Evolutionary conservation across 1,139 yeast genomes (phyloP), one percentile per base, ranked within the genome.

Genomic region (Yamadazyma kanchanaburiensis): DNA sequence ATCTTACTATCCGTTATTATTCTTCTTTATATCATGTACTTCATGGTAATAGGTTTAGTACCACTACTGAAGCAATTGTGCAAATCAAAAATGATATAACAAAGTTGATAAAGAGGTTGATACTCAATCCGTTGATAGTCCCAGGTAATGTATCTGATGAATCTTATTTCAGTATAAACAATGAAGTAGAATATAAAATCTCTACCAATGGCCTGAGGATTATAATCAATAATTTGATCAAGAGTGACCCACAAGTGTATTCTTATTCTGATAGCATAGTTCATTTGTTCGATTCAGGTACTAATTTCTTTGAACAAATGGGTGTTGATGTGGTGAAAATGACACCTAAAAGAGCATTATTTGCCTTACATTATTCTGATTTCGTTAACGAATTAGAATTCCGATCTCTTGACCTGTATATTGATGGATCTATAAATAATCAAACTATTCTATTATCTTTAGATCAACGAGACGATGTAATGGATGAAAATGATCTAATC

Each of bases 341-440:
- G 57, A 77, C 78, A n/a, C 83, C 89, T 0, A 69, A 82, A 40
- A 87, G 82, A 49, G 77, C 84, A 31, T 59, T 89, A 6, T 69
- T 74, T 44, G 96, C 95, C 0, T 56, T 88, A 35, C 79, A 77
- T 36, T 80, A 77, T 29, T 66, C 80, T 2, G 66, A 66, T 18
- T 80, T 86, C 51, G 94, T 84, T 3, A 69, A 73, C 14, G 96
- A 87, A 47, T 48, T 87, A 14, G 62, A 74, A 29, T 76, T 85
- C 39, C 70, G 91, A 37, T 67, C 73, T n/a, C 57, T 87, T 15
- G 58, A 64, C 3, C 40, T 66, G 24, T 58, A 85, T 30, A 70
- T 89, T 12, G 80, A 79, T 35, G 80, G 83, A 4, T 42, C 61
- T 0, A 46, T 60, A 0, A 20, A 53, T 0, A 59, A 70, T 24